These are phyloP conservation scores for Lodderomyces elongisporus DNA, from an alignment of 1,139 yeast species.

Conservation along the genomic window DNA sequence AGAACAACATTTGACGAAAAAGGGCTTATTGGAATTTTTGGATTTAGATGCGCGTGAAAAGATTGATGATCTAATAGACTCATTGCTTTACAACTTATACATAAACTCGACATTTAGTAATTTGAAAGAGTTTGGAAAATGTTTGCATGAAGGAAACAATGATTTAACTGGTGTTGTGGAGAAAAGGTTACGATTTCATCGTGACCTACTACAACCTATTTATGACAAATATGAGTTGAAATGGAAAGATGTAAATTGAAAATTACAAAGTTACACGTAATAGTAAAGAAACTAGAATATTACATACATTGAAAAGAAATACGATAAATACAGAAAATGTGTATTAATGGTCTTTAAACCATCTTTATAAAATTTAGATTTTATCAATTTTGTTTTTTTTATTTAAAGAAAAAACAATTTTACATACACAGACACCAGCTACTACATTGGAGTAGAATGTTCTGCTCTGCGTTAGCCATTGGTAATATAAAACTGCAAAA, in stretches of 20 bases:
- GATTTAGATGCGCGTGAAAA: constrained; percentile 16
- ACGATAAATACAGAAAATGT: neutral
- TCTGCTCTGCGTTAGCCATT: too few relatives aligned
- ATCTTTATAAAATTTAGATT: too few relatives aligned
- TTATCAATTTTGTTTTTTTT: too few relatives aligned
- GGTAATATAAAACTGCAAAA: too few relatives aligned
- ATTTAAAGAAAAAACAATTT: neutral
- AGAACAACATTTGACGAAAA: neutral
- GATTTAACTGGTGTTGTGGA: neutral
- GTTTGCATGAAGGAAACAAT: too few relatives aligned
- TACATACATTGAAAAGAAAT: neutral
- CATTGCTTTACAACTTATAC: constrained; percentile 32
- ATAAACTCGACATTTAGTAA: constrained; percentile 21
- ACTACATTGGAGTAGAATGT: too few relatives aligned
- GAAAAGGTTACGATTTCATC: constrained; percentile 9
- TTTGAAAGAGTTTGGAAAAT: constrained; percentile 9
- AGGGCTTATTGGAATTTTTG: constrained; percentile 11
- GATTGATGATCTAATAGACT: constrained; percentile 38
- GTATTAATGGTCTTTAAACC: too few relatives aligned
- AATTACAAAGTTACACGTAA: too few relatives aligned
- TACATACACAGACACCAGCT: too few relatives aligned
- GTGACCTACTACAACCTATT: constrained; percentile 12
- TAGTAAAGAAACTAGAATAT: too few relatives aligned
- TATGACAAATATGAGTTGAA: constrained; percentile 11
- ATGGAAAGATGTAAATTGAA: constrained; percentile 5